A percentile compares a stretch with the other conserved stretches of the same genome.
phyloP scores from a whole-genome alignment of 768 basidiomycete species.

The Amanita subjunquillea region DNA sequence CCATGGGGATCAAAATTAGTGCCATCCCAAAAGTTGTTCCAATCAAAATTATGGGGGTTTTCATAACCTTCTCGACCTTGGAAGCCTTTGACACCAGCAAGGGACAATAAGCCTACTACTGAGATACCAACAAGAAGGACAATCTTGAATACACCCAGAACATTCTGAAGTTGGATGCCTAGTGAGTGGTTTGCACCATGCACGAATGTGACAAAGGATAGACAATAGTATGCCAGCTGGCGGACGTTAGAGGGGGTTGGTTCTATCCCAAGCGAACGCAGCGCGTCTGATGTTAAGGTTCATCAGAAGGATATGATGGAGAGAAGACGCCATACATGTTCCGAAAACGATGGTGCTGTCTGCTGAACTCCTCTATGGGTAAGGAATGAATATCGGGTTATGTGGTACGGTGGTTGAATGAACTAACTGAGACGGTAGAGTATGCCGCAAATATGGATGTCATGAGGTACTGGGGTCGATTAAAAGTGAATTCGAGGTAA shows the following conservation, averaged over 20 bases:
- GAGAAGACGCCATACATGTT: constrained; percentile 41
- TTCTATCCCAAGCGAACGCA: constrained; percentile 40
- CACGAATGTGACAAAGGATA: constrained; percentile 42
- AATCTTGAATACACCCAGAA: constrained; percentile 54
- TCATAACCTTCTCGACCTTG: constrained; percentile 39
- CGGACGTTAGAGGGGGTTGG: constrained; percentile 39
- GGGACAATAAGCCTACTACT: constrained; percentile 40
- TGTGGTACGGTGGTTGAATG: background rate
- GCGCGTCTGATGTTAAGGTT: constrained; percentile 32
- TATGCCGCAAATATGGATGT: constrained; percentile 53
- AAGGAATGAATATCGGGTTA: background rate
- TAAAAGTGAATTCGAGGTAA: constrained; percentile 64
- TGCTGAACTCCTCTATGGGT: constrained; percentile 42
- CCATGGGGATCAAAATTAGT: constrained; percentile 44
- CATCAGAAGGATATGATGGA: no score
- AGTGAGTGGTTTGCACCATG: constrained; percentile 44
- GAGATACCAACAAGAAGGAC: constrained; percentile 40
- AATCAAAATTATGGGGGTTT: constrained; percentile 45
- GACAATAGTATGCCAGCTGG: constrained; percentile 40
- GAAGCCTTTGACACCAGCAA: constrained; percentile 40
- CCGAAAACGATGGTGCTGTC: constrained; percentile 59
- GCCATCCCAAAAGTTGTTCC: constrained; percentile 57
- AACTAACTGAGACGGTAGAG: constrained; percentile 42
- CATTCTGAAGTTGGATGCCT: constrained; percentile 56
- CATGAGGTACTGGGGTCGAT: constrained; percentile 47